Conservation (phyloP, 345 rosid species). For the Balakata baccata region DNA sequence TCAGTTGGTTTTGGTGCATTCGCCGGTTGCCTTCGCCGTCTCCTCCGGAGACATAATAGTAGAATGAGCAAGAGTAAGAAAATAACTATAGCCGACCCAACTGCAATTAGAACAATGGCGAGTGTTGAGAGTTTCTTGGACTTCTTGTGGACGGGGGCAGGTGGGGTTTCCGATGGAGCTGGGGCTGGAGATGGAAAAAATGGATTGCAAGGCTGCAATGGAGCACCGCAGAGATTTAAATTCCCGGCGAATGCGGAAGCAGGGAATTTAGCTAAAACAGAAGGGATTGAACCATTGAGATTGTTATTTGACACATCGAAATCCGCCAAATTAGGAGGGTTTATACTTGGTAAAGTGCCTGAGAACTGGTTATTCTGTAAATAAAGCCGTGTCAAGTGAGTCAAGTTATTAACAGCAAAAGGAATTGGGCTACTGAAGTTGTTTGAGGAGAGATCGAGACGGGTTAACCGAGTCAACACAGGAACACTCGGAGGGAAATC, state of each 20-base stretch:
- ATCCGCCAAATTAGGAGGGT: conserved; percentile 24
- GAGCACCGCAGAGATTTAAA: conserved; percentile 74
- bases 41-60: conserved; percentile 48
- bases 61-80: conserved; percentile 47
- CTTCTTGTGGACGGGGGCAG: conserved; percentile 27
- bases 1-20: conserved; percentile 32
- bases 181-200: conserved; percentile 72
- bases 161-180: conserved; percentile 40
- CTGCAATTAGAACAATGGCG: conserved; percentile 63
- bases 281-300: conserved; percentile 82
- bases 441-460: conserved; percentile 84
- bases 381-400: conserved; percentile 58
- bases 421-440: conserved; percentile 72
- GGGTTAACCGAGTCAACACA: conserved; percentile 46
- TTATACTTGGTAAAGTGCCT: conserved; percentile 63
- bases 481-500: conserved; percentile 60
- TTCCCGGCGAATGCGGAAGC: conserved; percentile 65
- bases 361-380: conserved; percentile 62
- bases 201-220: conserved; percentile 64
- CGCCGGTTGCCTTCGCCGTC: conserved; percentile 19
- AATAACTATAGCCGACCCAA: conserved; percentile 41
- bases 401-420: conserved; percentile 67
- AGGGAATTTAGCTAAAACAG: conserved; percentile 39
- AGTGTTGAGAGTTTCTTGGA: conserved; percentile 58
- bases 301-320: conserved; percentile 76